Base-by-base conservation (phyloP, 2,329 filamentous ascomycete genomes). In the Apiospora aurea region DNA sequence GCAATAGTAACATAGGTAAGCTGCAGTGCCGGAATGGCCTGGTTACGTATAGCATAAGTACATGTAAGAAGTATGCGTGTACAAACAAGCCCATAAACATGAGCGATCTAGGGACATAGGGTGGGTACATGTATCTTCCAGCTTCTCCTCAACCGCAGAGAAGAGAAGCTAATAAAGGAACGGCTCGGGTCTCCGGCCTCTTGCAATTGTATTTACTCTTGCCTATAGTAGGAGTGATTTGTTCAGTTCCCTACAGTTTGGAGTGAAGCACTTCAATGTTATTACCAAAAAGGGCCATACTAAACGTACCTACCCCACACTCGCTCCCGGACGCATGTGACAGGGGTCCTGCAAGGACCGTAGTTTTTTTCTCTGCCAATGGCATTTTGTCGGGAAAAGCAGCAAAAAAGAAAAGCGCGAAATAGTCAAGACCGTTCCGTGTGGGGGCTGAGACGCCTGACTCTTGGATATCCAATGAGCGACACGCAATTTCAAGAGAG, bases 221-320 rank as follows among this genome's bases (percentile, higher is more conserved):
- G 53, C 53, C 53, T 61, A 61, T 61, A 34, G 16, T 21, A 61
- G 53, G 7, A 61, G 26, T 18, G 16, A 34, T 34, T 61, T 61
- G n/a, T 53, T 11, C 24, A 16, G 49, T 26, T 53, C 24, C 46
- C 18, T 38, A 18, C 29, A 13, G 29, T 38, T 34, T 38, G 5
- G 16, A 61, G 53, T 21, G 53, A 38, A 61, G 53, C 53, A 38
- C 26, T 38, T 61, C n/a, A n/a, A n/a, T n/a, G 53, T 61, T 61
- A 61, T 61, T 57, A 7, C 53, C 53, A 38, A 61, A 61, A 61
- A 61, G 16, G 53, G 53, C 16, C 53, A 61, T 61, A 21, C 53
- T 61, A 61, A 38, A 57, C 51, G 64, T 67, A 26, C n/a, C 46
- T 43, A 67, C 38, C 64, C 64, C 64, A 67, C 64, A 46, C 38